Percentiles rank a stretch among this genome's conserved stretches.
Evolutionary conservation across 139 green algal genomes (phyloP).

Genomic region (Mesotaenium endlicherianum): DNA sequence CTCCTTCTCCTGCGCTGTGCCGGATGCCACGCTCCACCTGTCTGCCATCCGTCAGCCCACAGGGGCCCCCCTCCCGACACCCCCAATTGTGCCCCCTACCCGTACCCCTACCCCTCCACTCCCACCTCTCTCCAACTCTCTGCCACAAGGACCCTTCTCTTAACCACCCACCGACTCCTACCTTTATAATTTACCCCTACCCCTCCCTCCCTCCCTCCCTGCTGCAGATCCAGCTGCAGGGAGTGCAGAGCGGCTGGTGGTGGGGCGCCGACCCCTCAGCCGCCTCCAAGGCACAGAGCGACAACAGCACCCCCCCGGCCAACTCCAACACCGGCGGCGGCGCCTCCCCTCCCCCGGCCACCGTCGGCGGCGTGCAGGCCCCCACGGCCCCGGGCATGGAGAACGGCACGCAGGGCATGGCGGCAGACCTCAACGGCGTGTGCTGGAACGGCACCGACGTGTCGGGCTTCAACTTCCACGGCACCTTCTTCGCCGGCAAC

Average conservation of each 20-base stretch:
- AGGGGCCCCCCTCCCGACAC: background rate
- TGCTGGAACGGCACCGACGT: background rate
- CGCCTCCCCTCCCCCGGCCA: background rate
- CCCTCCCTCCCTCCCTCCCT: background rate
- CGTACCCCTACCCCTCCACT: background rate
- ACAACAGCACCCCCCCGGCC: background rate
- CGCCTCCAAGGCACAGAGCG: background rate
- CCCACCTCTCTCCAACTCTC: background rate
- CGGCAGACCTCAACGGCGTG: background rate
- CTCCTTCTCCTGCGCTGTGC: too few species aligned
- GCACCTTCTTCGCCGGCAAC: constrained; percentile 8
- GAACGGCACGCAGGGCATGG: background rate
- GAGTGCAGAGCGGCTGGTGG: constrained; percentile 4
- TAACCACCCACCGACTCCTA: background rate
- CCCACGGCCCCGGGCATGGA: too few species aligned
- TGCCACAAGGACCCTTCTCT: too few species aligned
- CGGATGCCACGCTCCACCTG: too few species aligned
- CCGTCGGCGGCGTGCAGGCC: background rate
- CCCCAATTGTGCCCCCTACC: background rate
- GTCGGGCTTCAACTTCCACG: background rate
- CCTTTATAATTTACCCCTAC: background rate
- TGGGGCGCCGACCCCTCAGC: background rate
- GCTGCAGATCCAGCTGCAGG: constrained; percentile 29
- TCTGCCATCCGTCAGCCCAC: too few species aligned
- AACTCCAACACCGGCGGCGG: background rate